Evolutionary conservation across 371 early-diverging fungal species (phyloP).

Genomic region (Mucor ambiguus): DNA sequence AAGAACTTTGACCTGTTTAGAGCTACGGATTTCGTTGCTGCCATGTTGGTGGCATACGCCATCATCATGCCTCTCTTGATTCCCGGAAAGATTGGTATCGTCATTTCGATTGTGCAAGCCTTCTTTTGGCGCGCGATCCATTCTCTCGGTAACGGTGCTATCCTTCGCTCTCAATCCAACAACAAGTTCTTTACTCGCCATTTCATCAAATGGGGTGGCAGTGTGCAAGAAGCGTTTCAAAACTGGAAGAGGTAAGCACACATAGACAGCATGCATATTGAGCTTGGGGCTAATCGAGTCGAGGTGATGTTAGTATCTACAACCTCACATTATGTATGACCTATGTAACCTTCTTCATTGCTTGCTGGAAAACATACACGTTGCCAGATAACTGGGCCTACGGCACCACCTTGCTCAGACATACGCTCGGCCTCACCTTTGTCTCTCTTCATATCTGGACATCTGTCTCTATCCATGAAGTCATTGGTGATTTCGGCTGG

Average conservation of each 20-base stretch:
- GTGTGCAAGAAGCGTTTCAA: constrained; percentile 83
- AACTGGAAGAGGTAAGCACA: constrained; percentile 83
- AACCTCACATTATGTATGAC: constrained; percentile 89
- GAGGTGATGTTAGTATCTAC: constrained; percentile 62
- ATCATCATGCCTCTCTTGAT: constrained; percentile 66
- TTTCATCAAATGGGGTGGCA: constrained; percentile 91
- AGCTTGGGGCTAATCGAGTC: background rate
- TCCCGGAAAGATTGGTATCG: constrained; percentile 46
- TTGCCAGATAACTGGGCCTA: constrained; percentile 72
- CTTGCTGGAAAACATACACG: constrained; percentile 75
- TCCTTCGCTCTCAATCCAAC: constrained; percentile 79
- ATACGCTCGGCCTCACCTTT: constrained; percentile 74
- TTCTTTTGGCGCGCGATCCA: constrained; percentile 87
- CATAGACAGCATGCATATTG: too few relatives aligned
- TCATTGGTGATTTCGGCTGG: constrained; percentile 92
- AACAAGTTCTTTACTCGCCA: constrained; percentile 86
- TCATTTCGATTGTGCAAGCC: constrained; percentile 67
- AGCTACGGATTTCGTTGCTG: constrained; percentile 78
- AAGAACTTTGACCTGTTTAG: constrained; percentile 89
- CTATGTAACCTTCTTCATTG: constrained; percentile 78
- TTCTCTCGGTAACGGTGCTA: constrained; percentile 75
- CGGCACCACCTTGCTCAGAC: constrained; percentile 72
- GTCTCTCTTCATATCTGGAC: constrained; percentile 88
- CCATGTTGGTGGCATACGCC: constrained; percentile 75
- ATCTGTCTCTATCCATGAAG: constrained; percentile 82